A percentile compares a stretch with the other conserved stretches of the same genome.
phyloP scores from a whole-genome alignment of 2,329 filamentous ascomycete genomes.

The Calonectria honghensis region DNA sequence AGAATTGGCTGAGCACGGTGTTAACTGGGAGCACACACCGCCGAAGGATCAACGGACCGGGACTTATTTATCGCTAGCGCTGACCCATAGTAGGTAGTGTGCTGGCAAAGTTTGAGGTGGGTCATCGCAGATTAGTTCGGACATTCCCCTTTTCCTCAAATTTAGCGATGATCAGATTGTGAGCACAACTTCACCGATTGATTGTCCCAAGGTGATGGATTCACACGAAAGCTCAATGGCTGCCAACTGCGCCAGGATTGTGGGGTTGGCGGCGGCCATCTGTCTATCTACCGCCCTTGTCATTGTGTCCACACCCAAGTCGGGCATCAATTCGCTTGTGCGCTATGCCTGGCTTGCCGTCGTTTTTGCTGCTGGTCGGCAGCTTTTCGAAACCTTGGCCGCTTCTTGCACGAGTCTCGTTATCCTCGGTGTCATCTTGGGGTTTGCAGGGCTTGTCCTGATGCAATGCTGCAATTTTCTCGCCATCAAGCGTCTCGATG shows the following conservation, averaged over 20 bases:
- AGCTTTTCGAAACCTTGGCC: not conserved
- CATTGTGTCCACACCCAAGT: not conserved
- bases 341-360: slow-evolving; percentile 15
- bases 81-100: not conserved
- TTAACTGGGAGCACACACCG: not conserved
- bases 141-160: not conserved
- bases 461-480: slow-evolving; percentile 11
- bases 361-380: not conserved
- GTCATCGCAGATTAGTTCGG: not conserved
- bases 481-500: not conserved
- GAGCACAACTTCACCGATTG: not conserved
- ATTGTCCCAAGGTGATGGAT: not conserved
- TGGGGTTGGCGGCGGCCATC: not conserved
- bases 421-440: not conserved
- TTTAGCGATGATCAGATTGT: too few relatives aligned
- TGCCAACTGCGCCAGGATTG: not conserved
- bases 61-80: not conserved
- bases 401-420: not conserved
- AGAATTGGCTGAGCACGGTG: not conserved
- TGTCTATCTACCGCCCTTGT: not conserved
- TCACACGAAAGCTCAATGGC: not conserved
- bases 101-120: not conserved
- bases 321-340: slow-evolving; percentile 1
- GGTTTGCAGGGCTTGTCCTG: not conserved
- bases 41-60: not conserved